Evolutionary conservation across 2,329 filamentous ascomycete species (phyloP).

Genomic region (Delphinella strobiligena): DNA sequence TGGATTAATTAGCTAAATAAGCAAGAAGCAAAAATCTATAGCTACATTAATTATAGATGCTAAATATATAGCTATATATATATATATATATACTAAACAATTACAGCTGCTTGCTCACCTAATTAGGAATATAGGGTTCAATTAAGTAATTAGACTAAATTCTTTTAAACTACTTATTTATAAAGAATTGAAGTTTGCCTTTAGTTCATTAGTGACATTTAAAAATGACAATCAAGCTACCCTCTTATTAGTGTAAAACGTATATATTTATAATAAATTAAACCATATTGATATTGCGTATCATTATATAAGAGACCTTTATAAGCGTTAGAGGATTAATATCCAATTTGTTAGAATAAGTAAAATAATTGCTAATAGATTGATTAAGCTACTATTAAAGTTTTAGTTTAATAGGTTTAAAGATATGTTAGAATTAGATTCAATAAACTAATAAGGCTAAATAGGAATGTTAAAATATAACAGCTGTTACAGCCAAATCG

Average conservation of each 20-base stretch:
- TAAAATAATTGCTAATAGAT: neutral
- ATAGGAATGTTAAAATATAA: constrained; percentile 1
- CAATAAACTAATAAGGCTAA: neutral
- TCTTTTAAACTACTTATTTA: neutral
- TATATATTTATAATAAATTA: neutral
- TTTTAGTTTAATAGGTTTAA: neutral
- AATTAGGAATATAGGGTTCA: neutral
- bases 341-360: constrained; percentile 1
- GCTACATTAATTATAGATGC: constrained; percentile 1
- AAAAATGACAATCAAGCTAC: neutral
- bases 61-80: constrained; percentile 1
- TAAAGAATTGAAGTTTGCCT: neutral
- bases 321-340: neutral
- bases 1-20: neutral
- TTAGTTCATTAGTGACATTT: neutral
- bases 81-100: neutral
- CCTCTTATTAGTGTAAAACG: neutral
- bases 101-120: neutral
- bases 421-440: neutral
- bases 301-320: neutral
- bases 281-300: neutral
- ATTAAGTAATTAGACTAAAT: neutral
- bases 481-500: too few relatives aligned
- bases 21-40: constrained; percentile 1
- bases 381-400: constrained; percentile 1